A percentile compares a stretch with the other conserved stretches of the same genome.
Conservation (phyloP, 345 rosid genomes). For the Iberis pinnata region DNA sequence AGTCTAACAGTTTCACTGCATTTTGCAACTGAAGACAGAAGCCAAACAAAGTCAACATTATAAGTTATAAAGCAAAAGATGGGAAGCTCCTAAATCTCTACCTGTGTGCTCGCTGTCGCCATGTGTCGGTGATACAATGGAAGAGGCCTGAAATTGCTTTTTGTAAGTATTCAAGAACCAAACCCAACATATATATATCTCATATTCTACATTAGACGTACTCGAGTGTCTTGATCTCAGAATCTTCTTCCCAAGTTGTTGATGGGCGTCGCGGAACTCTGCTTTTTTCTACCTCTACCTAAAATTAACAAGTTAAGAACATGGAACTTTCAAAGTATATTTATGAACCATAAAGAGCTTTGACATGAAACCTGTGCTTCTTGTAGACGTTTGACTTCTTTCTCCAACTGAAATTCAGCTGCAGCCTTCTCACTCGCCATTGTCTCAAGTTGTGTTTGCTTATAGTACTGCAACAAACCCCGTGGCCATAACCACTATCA, state of each 20-base stretch:
- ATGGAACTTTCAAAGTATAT: neutral
- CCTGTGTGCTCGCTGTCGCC: conserved; percentile 77
- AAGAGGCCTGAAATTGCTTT: conserved; percentile 60
- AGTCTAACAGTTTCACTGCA: conserved; percentile 82
- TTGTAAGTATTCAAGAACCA: conserved; percentile 23
- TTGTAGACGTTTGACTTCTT: conserved; percentile 75
- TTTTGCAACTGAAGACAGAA: conserved; percentile 63
- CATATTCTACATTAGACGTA: conserved; percentile 33
- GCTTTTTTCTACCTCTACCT: conserved; percentile 88
- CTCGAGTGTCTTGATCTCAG: conserved; percentile 93
- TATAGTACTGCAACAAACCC: conserved; percentile 60
- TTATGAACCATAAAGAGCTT: conserved; percentile 17
- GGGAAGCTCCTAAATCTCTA: conserved; percentile 21
- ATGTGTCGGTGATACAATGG: conserved; percentile 64
- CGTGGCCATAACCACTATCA: conserved; percentile 12
- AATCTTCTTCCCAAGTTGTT: conserved; percentile 87
- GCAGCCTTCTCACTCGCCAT: conserved; percentile 99
- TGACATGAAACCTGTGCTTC: conserved; percentile 64
- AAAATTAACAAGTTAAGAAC: conserved; percentile 7
- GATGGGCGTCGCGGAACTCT: conserved; percentile 68
- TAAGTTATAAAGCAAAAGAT: neutral
- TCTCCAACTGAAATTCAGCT: conserved; percentile 95
- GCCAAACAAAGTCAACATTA: conserved; percentile 14
- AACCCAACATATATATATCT: conserved; percentile 56
- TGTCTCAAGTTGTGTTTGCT: conserved; percentile 97